Evolutionary conservation across 177 flowering plant species (phyloP).

Genomic region (Tripterygium wilfordii): DNA sequence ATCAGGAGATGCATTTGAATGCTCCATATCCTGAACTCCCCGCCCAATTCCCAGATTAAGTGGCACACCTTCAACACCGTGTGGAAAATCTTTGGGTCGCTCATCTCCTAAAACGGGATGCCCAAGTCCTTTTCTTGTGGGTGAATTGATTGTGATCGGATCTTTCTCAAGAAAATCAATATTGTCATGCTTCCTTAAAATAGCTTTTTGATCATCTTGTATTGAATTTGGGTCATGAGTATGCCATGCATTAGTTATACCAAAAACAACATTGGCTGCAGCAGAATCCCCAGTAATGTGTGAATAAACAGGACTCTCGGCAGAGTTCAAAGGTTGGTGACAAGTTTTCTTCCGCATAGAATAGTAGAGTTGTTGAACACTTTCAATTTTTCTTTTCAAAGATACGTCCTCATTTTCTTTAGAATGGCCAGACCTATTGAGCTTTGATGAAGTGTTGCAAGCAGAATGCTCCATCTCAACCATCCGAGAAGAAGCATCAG

Average conservation of each 20-base stretch:
- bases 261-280: too few species aligned
- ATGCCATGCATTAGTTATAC: too few species aligned
- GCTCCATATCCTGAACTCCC: conserved; percentile 18
- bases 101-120: too few species aligned
- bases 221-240: too few species aligned
- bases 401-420: conserved; percentile 22
- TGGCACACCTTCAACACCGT: conserved; percentile 14
- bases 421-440: conserved; percentile 21
- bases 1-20: conserved; percentile 21
- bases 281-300: too few species aligned
- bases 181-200: not conserved
- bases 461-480: conserved; percentile 45
- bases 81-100: conserved; percentile 12
- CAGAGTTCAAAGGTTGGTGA: conserved; percentile 24
- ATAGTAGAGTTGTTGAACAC: conserved; percentile 58
- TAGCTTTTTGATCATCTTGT: conserved; percentile 17
- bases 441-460: conserved; percentile 21
- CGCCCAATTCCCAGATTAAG: conserved; percentile 13
- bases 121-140: too few species aligned
- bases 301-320: conserved; percentile 8
- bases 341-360: conserved; percentile 65
- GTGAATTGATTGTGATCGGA: too few species aligned
- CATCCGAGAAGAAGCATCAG: conserved; percentile 63
- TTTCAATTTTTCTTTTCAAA: conserved; percentile 54
- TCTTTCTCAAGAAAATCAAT: not conserved